Percentiles rank a stretch among this genome's conserved stretches.
Evolutionary conservation across 768 basidiomycete species (phyloP).

Genomic region (Leccinellum rugosiceps): DNA sequence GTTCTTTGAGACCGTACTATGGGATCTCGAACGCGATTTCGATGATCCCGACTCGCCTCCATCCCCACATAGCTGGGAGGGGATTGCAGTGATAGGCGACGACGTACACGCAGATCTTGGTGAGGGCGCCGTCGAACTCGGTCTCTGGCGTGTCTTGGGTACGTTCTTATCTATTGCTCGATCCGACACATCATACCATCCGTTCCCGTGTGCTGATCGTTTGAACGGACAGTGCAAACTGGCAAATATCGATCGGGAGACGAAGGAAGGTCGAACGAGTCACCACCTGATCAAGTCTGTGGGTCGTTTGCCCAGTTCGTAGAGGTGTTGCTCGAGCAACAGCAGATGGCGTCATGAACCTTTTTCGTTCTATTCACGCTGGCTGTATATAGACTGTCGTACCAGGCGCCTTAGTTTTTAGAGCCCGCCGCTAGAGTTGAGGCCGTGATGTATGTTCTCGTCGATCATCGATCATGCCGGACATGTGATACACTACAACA

Average conservation of each 20-base stretch:
- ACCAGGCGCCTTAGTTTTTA: too few species aligned
- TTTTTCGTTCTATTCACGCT: too few species aligned
- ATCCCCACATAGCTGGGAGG: conserved; percentile 3
- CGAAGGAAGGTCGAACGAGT: conserved; percentile 39
- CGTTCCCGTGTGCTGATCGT: not conserved
- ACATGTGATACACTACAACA: too few species aligned
- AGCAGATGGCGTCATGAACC: too few species aligned
- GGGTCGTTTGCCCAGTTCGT: conserved; percentile 55
- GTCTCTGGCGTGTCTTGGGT: conserved; percentile 65
- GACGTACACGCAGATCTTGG: conserved; percentile 65
- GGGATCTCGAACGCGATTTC: conserved; percentile 34
- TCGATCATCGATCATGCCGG: too few species aligned
- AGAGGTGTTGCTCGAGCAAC: conserved; percentile 37
- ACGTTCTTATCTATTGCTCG: conserved; percentile 11
- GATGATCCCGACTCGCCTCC: too few species aligned
- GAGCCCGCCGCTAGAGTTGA: too few species aligned
- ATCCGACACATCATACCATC: too few species aligned
- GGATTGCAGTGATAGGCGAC: conserved; percentile 58
- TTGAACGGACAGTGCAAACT: conserved; percentile 46
- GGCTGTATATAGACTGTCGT: too few species aligned
- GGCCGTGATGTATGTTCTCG: too few species aligned
- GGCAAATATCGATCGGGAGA: conserved; percentile 68
- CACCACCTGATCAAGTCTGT: conserved; percentile 50
- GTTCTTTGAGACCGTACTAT: conserved; percentile 60
- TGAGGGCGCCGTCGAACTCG: conserved; percentile 55